Evolutionary conservation across 768 basidiomycete species (phyloP), one percentile per base, ranked within the genome.

Genomic region (Mycena capillaripes): DNA sequence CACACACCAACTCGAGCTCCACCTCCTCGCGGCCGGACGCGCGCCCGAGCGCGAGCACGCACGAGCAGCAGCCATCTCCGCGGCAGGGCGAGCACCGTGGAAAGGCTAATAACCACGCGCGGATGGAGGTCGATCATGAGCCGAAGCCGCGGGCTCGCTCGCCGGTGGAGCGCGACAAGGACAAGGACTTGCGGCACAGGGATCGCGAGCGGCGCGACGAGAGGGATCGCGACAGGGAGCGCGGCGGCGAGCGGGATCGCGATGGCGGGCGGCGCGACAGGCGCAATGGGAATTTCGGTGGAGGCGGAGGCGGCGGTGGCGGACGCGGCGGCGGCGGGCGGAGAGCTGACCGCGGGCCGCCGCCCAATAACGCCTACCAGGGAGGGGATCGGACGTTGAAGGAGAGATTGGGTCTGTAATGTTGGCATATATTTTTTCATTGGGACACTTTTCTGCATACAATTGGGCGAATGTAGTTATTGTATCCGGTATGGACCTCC

Each of bases 371-470:
- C 69, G 80, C 78, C 72, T 70, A 80, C 69, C 82, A 82, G 73
- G 81, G 84, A 73, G 85, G 84, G 53, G 92, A 93, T 86, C 93
- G 94, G 89, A 93, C 94, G 86, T 90, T 95, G 86, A 92, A 91
- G 81, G 93, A 95, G 82, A 85, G 94, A 78, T 89, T 95, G 91
- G 94, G 94, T 81, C 86, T 94, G 50, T 93, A 82, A 88, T 76
- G 55, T 14, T 38, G 30, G 46, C 19, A n/a, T 36, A 52, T 29
- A 67, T 57, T 29, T 21, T 55, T 66, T 66, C 21, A 52, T 64
- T 70, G 62, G 69, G 62, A 32, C 69, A 40, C 61, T 63, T 40
- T 69, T 68, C 27, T 57, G 67, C 50, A 52, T 55, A 48, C 38
- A 63, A 46, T 50, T 46, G 50, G 40, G 60, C 21, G 38, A 58